Conservation (phyloP, 345 rosid species). For the Adansonia digitata region DNA sequence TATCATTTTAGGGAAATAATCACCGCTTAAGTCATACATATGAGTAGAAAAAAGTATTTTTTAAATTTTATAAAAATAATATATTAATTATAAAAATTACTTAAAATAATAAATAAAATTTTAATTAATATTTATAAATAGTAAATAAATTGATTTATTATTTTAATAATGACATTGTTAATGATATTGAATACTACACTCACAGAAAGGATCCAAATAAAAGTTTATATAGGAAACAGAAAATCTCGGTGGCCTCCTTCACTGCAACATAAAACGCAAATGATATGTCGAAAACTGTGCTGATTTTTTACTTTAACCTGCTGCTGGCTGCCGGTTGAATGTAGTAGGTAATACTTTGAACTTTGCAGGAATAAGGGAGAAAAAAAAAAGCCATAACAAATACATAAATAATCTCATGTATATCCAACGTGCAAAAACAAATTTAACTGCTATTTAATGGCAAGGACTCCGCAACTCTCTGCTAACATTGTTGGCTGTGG, state of each 20-base stretch:
- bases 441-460: not conserved
- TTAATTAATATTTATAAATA: no score
- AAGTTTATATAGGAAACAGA: not conserved
- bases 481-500: slow-evolving; percentile 15
- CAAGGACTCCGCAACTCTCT: not conserved
- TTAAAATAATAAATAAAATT: no score
- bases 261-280: not conserved
- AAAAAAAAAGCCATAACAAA: not conserved
- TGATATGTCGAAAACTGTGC: slow-evolving; percentile 14
- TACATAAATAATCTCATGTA: not conserved
- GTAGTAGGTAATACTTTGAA: not conserved
- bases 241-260: not conserved
- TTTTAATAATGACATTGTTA: no score
- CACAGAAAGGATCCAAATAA: not conserved
- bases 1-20: no score
- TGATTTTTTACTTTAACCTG: not conserved
- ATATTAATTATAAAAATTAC: no score
- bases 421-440: not conserved
- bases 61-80: no score
- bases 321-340: not conserved
- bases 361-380: not conserved
- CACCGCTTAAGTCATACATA: no score
- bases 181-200: not conserved
- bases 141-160: no score
- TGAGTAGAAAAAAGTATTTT: no score